phyloP scores from a whole-genome alignment of 495 filamentous ascomycete genomes.

The Aspergillus nanangensis region DNA sequence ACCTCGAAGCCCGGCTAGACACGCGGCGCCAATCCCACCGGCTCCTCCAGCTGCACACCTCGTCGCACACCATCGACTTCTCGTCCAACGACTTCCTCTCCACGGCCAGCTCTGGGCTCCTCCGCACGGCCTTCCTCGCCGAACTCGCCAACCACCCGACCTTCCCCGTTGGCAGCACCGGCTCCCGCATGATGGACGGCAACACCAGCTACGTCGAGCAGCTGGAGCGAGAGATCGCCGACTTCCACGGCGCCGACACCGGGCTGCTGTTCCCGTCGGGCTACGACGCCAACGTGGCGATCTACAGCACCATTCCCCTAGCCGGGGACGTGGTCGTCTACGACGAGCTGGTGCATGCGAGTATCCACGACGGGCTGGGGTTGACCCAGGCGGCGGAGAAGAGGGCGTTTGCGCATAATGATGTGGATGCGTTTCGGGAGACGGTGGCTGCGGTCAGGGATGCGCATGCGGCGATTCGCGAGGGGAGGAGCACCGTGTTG shows the following conservation, averaged over 20 bases:
- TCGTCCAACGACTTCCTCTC: conserved; percentile 47
- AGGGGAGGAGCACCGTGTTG: conserved; percentile 45
- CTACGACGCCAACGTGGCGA: conserved; percentile 70
- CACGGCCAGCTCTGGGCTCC: conserved; percentile 28
- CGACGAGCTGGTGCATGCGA: conserved; percentile 75
- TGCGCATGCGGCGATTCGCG: conserved; percentile 21
- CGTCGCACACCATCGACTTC: conserved; percentile 42
- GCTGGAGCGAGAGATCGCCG: conserved; percentile 60
- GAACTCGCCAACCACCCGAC: conserved; percentile 26
- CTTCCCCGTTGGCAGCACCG: conserved; percentile 36
- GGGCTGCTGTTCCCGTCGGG: conserved; percentile 76
- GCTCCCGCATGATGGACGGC: conserved; percentile 52
- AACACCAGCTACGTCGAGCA: conserved; percentile 61
- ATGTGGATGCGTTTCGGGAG: conserved; percentile 36
- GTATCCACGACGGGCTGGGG: conserved; percentile 74
- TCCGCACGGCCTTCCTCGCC: conserved; percentile 24
- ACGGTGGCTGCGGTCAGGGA: conserved; percentile 24
- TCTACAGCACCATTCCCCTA: conserved; percentile 64
- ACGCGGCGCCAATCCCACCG: conserved; percentile 29
- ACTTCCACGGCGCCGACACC: conserved; percentile 58
- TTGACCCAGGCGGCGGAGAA: conserved; percentile 48
- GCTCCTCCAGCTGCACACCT: conserved; percentile 36
- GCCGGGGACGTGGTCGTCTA: conserved; percentile 65
- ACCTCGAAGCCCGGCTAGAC: too few relatives aligned
- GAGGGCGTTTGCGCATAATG: conserved; percentile 59